Base-by-base conservation (phyloP, 1,284 basidiomycete genomes). In the Prillingera fragicola region DNA sequence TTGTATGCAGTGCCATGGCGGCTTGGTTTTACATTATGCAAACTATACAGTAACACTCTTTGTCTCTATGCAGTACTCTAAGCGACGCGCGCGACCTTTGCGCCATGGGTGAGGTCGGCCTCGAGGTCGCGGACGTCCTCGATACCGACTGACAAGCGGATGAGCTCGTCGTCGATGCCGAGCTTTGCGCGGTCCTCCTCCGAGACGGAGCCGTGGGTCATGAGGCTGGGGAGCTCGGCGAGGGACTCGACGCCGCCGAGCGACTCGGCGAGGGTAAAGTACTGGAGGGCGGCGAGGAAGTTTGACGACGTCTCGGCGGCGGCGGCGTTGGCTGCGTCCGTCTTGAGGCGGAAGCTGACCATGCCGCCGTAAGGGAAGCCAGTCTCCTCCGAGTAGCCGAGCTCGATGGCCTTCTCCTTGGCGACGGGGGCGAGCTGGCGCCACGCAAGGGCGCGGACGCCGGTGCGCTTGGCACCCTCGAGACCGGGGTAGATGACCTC, bases 161-260 rank as follows among this genome's bases (percentile, higher is more conserved):
- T 75, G 45, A 97, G 72, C 59, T 85, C 83, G 25, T 83, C 82
- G 8, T 80, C 81, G 60, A 97, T 94, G 1, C 89, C 88, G 22
- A 91, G 73, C 19, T 73, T 50, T 15, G 74, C 77, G 14, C 88
- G 75, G 63, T 48, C 43, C 33, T 39, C 50, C 27, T 38, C 40
- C 9, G 33, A 28, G 28, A 52, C 46, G 23, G 32, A 36, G 17
- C 59, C 56, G 55, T 71, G 70, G 6, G 89, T 91, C 85, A 95
- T 91, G 62, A 75, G 74, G 34, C 80, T 81, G 0, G 87, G 87
- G 31, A 85, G 78, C 70, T 94, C 89, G 7, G 85, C 85, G 39
- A 95, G 73, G 65, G 81, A 84, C 77, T 97, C 92, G 13, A 95
- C 87, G 0, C 91, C 92, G 3, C 92, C 92, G 5, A 96, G 73